Base-by-base conservation (phyloP, 768 basidiomycete genomes). In the Boletus rufocinnamomeus region DNA sequence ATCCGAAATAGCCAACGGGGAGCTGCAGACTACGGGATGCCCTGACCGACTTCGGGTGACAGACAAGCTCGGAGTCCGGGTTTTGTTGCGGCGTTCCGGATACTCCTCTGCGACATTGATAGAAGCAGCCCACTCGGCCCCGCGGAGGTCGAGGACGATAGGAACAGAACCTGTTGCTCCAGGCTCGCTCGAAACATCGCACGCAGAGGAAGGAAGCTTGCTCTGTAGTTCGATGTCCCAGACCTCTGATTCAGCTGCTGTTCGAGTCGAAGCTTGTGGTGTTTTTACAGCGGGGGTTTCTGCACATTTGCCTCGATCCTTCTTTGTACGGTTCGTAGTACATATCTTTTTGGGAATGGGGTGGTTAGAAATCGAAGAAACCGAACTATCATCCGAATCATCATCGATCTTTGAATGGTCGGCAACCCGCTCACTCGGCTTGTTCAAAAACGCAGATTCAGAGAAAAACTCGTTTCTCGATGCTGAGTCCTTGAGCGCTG, bases 201-300 rank as follows among this genome's bases (percentile, higher is more conserved):
- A 4, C 23, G 14, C 51, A 60, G 72, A 63, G 52, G 69, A 67
- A 57, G 70, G 57, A 30, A 67, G 60, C 30, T 60, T 57, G 56
- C 69, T 64, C 53, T 78, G 75, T 16, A 68, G 48, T 63, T 86
- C 86, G 30, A 87, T 83, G 59, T 81, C 82, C 85, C 86, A 87
- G 9, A 80, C 63, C 21, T 77, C 74, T 11, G 85, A 86, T 54
- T 65, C 71, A 2, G 64, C 63, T 41, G 16, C 28, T 23, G 52
- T 35, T 16, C 53, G 53, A 40, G 49, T 53, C 37, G 58, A 14
- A 14, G 21, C 51, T 54, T 44, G 58, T 37, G 40, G 23, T 40
- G 37, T 19, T n/a, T 52, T 43, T 32, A 27, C 19, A 21, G 40
- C 32, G 6, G 43, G 4, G 6, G 30, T 30, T 52, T 55, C 25